These are phyloP conservation scores for Cadophora gregata DNA, from an alignment of 2,329 filamentous ascomycete species.

Conservation along the genomic window DNA sequence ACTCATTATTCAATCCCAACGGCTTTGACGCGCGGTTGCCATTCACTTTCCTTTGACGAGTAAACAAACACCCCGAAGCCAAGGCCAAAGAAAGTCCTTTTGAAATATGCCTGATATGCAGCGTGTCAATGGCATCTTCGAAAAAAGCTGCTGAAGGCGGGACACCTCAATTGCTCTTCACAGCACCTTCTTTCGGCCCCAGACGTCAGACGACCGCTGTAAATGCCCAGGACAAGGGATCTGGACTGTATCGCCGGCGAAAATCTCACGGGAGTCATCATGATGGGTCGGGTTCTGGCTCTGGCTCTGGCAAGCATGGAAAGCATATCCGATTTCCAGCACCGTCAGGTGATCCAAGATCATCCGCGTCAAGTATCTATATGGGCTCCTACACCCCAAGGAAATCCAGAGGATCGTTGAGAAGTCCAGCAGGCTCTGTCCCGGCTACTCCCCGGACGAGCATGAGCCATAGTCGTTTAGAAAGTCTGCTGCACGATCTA, in stretches of 20 bases:
- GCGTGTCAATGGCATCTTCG: constrained; percentile 31
- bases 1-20: not conserved
- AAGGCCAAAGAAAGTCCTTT: not conserved
- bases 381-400: constrained; percentile 45
- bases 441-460: constrained; percentile 40
- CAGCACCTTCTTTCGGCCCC: constrained; percentile 27
- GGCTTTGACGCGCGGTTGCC: constrained; percentile 19
- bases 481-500: constrained; percentile 43
- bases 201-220: constrained; percentile 22
- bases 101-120: constrained; percentile 6
- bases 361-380: constrained; percentile 42
- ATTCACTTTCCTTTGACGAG: not conserved
- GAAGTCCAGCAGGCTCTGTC: constrained; percentile 35
- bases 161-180: constrained; percentile 32
- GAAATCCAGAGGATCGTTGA: constrained; percentile 37
- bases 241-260: constrained; percentile 33
- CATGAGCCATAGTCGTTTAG: constrained; percentile 43
- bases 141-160: constrained; percentile 25
- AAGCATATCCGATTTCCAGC: constrained; percentile 41
- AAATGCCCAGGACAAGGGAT: constrained; percentile 23
- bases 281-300: not conserved
- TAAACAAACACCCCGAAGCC: not conserved
- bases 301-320: constrained; percentile 14
- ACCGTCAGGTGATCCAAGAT: constrained; percentile 31
- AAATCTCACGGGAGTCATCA: constrained; percentile 20